These are phyloP conservation scores for Yarrowia alimentaria DNA, from an alignment of 805 yeast species.

Conservation along the genomic window DNA sequence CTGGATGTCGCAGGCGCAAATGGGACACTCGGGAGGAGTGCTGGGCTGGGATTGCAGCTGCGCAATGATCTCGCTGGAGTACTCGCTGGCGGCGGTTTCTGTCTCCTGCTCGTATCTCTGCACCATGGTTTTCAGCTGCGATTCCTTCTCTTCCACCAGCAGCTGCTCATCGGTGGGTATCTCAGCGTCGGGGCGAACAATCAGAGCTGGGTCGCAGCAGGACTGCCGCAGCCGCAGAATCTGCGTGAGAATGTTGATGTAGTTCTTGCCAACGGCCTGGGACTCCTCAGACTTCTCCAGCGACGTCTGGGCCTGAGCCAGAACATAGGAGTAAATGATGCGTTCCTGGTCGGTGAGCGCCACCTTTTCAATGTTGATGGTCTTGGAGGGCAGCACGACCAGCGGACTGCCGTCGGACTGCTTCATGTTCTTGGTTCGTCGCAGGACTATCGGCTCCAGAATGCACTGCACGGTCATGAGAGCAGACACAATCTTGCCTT, in stretches of 20 bases:
- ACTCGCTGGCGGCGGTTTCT: not conserved
- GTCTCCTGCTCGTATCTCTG: not conserved
- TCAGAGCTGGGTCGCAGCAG: constrained; percentile 77
- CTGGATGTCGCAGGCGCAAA: constrained; percentile 73
- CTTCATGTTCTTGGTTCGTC: constrained; percentile 85
- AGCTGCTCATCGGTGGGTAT: constrained; percentile 30
- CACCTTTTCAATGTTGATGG: constrained; percentile 65
- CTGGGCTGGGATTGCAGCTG: constrained; percentile 34
- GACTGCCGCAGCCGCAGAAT: constrained; percentile 80
- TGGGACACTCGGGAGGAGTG: constrained; percentile 69
- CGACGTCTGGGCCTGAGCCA: constrained; percentile 57
- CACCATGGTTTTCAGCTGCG: not conserved
- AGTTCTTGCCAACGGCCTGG: constrained; percentile 51
- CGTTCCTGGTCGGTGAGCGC: constrained; percentile 65
- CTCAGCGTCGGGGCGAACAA: constrained; percentile 43
- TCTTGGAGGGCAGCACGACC: constrained; percentile 74
- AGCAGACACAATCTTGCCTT: constrained; percentile 66
- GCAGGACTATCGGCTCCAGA: constrained; percentile 73
- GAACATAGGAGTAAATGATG: constrained; percentile 64
- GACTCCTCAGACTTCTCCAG: constrained; percentile 35
- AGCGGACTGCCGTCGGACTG: constrained; percentile 68
- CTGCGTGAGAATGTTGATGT: constrained; percentile 77
- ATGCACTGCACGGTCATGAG: constrained; percentile 81
- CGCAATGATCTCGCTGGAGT: not conserved
- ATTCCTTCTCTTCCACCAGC: constrained; percentile 27